phyloP scores from a whole-genome alignment of 208 protist genomes.

The Giardia duodenalis region DNA sequence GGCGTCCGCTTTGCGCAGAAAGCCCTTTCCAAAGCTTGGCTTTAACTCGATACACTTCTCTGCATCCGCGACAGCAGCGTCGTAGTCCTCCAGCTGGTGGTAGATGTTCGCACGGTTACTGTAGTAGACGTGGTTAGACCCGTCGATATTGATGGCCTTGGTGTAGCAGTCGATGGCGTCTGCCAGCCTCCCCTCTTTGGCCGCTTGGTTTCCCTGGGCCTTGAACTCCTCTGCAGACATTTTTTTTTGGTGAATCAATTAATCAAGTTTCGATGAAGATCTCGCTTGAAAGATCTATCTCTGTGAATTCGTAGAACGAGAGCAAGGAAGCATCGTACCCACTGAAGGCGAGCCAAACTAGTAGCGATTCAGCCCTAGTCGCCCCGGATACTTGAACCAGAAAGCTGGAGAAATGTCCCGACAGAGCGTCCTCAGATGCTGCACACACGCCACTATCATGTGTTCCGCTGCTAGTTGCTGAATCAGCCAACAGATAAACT shows the following conservation, averaged over 20 bases:
- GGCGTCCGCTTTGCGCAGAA: conserved; percentile 1
- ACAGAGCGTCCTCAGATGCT: too few relatives aligned
- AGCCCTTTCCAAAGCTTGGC: conserved; percentile 55
- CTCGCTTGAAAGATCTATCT: too few relatives aligned
- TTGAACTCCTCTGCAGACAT: conserved; percentile 46
- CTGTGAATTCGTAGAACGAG: too few relatives aligned
- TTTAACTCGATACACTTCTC: conserved; percentile 52
- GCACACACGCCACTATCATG: too few relatives aligned
- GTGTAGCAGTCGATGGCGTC: conserved; percentile 53
- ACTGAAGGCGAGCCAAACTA: too few relatives aligned
- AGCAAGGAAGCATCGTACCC: too few relatives aligned
- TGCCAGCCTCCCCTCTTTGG: conserved; percentile 44
- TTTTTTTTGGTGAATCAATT: conserved; percentile 4
- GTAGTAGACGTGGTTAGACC: conserved; percentile 54
- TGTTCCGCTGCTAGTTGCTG: too few relatives aligned
- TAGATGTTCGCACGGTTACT: conserved; percentile 54
- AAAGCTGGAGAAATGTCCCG: too few relatives aligned
- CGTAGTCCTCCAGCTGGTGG: conserved; percentile 44
- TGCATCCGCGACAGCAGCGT: conserved; percentile 51
- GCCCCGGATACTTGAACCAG: too few relatives aligned
- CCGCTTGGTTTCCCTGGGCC: conserved; percentile 49
- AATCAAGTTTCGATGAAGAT: conserved; percentile 20
- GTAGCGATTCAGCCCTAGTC: too few relatives aligned
- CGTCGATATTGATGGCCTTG: conserved; percentile 49
- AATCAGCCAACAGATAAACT: too few relatives aligned